phyloP scores from a whole-genome alignment of 2,329 filamentous ascomycete genomes.

The Phyllosticta ampelicida region DNA sequence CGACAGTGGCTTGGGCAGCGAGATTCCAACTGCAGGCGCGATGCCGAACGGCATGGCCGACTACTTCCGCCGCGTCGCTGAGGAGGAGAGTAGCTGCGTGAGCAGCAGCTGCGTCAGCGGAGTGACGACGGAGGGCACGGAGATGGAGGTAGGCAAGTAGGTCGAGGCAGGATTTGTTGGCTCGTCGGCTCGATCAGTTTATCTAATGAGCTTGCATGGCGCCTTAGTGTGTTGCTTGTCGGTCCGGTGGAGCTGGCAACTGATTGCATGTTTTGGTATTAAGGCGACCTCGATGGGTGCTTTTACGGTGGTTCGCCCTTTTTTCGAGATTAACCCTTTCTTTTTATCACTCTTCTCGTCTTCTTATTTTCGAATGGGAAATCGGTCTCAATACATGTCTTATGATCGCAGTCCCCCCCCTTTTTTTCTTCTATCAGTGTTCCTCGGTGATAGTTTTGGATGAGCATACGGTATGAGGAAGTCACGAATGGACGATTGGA shows the following conservation, averaged over 20 bases:
- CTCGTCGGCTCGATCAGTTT: background rate
- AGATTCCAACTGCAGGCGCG: conserved; percentile 24
- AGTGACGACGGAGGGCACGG: background rate
- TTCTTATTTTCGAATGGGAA: too few relatives aligned
- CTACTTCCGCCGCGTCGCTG: conserved; percentile 26
- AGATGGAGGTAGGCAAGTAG: background rate
- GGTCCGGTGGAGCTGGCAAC: too few relatives aligned
- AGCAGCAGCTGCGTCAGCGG: background rate
- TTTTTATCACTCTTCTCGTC: too few relatives aligned
- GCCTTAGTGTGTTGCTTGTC: background rate
- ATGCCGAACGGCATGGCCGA: conserved; percentile 16
- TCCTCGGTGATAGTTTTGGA: background rate
- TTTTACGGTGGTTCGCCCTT: too few relatives aligned
- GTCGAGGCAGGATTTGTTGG: background rate
- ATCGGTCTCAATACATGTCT: too few relatives aligned
- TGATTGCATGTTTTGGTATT: too few relatives aligned
- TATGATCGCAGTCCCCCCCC: too few relatives aligned
- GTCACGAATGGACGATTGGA: too few relatives aligned
- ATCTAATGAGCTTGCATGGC: background rate
- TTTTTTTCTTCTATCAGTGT: too few relatives aligned
- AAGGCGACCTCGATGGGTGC: too few relatives aligned
- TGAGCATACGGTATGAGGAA: too few relatives aligned
- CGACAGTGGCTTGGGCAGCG: conserved; percentile 29
- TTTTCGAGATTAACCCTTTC: too few relatives aligned
- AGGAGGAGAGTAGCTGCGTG: conserved; percentile 21